phyloP scores from a whole-genome alignment of 148 eudicot genomes.

The Linanthus parryae region DNA sequence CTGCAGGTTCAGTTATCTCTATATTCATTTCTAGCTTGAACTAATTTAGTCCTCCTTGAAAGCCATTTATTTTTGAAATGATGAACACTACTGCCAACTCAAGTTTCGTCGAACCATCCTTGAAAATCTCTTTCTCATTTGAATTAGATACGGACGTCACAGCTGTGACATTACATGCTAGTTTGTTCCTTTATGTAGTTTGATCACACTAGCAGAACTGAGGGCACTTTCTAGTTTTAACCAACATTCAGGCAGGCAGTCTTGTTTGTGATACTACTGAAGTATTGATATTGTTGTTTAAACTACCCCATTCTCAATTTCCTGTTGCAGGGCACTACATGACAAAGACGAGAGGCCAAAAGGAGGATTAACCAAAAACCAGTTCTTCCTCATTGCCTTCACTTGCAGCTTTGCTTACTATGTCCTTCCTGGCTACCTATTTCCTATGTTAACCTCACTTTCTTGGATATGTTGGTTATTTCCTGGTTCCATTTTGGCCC shows the following conservation, averaged over 20 bases:
- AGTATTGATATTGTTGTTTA: background rate
- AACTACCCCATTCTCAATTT: background rate
- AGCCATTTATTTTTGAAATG: too few relatives aligned
- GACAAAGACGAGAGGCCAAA: conserved; percentile 59
- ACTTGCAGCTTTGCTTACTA: conserved; percentile 63
- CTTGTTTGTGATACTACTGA: background rate
- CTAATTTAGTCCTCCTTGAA: too few relatives aligned
- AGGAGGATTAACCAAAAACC: conserved; percentile 54
- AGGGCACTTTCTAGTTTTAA: background rate
- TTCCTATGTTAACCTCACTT: conserved; percentile 53
- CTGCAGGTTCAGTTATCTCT: too few relatives aligned
- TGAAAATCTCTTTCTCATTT: too few relatives aligned
- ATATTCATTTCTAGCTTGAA: too few relatives aligned
- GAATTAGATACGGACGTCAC: too few relatives aligned
- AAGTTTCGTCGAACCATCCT: too few relatives aligned
- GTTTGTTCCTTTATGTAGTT: too few relatives aligned
- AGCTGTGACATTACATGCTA: too few relatives aligned
- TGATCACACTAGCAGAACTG: background rate
- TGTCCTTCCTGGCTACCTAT: conserved; percentile 66
- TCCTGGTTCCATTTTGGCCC: conserved; percentile 53
- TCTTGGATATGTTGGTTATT: conserved; percentile 91
- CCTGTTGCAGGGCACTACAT: conserved; percentile 70
- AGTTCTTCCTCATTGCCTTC: conserved; percentile 69
- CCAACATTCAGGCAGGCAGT: background rate
- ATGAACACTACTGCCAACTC: too few relatives aligned